Conservation (phyloP, 768 basidiomycete species). For the Chalciporus chontae region DNA sequence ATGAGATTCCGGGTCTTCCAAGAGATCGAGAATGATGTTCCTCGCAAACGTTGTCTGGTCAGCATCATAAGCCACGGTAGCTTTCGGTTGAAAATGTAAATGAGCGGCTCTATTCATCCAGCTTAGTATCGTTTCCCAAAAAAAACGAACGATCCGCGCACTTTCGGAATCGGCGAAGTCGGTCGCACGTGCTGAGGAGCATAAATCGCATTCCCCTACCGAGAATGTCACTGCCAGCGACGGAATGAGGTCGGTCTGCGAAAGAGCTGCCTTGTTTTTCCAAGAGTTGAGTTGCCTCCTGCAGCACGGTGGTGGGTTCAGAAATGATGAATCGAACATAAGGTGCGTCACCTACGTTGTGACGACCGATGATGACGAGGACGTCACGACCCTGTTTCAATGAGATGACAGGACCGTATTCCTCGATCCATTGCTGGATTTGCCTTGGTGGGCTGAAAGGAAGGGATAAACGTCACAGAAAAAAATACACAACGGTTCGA, state of each 20-base stretch:
- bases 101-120: conserved; percentile 42
- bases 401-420: conserved; percentile 26
- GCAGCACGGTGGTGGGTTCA: background rate
- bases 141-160: conserved; percentile 10
- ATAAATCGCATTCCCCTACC: conserved; percentile 57
- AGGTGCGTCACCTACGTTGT: conserved; percentile 7
- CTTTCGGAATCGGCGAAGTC: conserved; percentile 57
- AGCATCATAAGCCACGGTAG: conserved; percentile 41
- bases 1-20: conserved; percentile 23
- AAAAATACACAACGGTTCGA: background rate
- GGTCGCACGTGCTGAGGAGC: conserved; percentile 49
- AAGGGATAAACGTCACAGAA: background rate
- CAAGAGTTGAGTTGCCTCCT: conserved; percentile 52
- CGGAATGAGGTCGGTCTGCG: conserved; percentile 48
- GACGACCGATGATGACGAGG: conserved; percentile 25
- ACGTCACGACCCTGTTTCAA: conserved; percentile 22
- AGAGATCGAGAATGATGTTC: conserved; percentile 19
- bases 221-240: conserved; percentile 55
- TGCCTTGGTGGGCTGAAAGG: conserved; percentile 12
- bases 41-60: conserved; percentile 40
- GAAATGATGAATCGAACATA: too few species aligned
- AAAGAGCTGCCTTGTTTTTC: conserved; percentile 53
- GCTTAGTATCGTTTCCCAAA: too few species aligned
- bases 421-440: conserved; percentile 24
- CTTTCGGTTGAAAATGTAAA: conserved; percentile 49